These are phyloP conservation scores for Anthracocystis setariae DNA, from an alignment of 1,284 basidiomycete genomes.

Conservation along the genomic window DNA sequence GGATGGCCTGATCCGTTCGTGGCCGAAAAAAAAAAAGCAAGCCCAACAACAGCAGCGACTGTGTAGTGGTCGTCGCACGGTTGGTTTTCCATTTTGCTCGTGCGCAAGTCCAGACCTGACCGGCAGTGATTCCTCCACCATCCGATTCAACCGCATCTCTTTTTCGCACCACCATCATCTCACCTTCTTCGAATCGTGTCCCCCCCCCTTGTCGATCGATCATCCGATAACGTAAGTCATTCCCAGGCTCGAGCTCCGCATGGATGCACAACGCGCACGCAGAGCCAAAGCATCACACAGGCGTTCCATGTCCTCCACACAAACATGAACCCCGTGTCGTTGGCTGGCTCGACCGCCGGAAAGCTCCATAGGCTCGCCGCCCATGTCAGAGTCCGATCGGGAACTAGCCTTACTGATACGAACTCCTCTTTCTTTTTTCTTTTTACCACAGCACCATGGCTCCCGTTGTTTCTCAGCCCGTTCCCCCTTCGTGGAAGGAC, in stretches of 20 bases:
- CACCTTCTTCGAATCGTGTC: constrained; percentile 21
- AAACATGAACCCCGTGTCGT: background rate
- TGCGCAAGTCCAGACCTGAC: constrained; percentile 3
- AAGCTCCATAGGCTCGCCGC: background rate
- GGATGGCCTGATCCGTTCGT: constrained; percentile 34
- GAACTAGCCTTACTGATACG: too few relatives aligned
- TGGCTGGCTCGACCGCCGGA: background rate
- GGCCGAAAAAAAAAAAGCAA: constrained; percentile 39
- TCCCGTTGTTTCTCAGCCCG: constrained; percentile 56
- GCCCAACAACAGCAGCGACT: constrained; percentile 26
- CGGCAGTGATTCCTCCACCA: constrained; percentile 26
- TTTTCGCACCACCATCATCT: constrained; percentile 22
- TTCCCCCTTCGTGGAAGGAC: constrained; percentile 67
- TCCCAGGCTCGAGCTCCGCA: background rate
- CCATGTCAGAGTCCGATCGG: too few relatives aligned
- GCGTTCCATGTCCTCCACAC: background rate
- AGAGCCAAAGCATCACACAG: background rate
- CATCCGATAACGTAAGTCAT: constrained; percentile 18
- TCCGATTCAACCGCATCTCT: constrained; percentile 1
- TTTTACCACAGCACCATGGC: constrained; percentile 24
- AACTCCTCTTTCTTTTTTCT: too few relatives aligned
- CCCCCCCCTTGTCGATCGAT: constrained; percentile 20
- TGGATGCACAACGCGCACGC: background rate
- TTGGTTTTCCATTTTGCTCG: constrained; percentile 11
- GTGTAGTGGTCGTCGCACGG: constrained; percentile 35